Conservation (phyloP, 805 yeast species). For the Kodamaea hsintzibuensis region DNA sequence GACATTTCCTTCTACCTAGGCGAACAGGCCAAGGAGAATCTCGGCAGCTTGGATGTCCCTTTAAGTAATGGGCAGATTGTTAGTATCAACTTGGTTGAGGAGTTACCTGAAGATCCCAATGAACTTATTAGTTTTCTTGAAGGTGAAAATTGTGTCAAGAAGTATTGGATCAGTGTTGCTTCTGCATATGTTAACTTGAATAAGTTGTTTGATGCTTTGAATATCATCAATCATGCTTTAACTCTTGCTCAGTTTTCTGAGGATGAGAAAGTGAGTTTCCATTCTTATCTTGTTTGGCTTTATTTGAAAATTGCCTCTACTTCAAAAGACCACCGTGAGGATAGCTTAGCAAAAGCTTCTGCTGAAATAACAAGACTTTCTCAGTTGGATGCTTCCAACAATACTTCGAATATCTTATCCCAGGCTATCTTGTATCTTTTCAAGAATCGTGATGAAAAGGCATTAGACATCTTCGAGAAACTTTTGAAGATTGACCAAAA, state of each 20-base stretch:
- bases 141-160: constrained; percentile 72
- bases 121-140: constrained; percentile 78
- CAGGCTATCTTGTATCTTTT: constrained; percentile 65
- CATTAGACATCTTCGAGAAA: constrained; percentile 66
- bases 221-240: constrained; percentile 63
- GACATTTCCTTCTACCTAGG: constrained; percentile 37
- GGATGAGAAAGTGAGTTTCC: constrained; percentile 52
- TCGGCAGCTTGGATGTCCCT: constrained; percentile 62
- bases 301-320: constrained; percentile 45
- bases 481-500: constrained; percentile 54
- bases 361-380: constrained; percentile 22
- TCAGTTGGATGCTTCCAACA: constrained; percentile 12
- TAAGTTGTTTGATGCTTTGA: constrained; percentile 59
- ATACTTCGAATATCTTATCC: constrained; percentile 54
- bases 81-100: constrained; percentile 75
- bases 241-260: constrained; percentile 35
- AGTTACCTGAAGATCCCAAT: constrained; percentile 85
- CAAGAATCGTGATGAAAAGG: constrained; percentile 66
- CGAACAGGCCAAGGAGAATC: constrained; percentile 31
- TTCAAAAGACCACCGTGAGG: constrained; percentile 13
- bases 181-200: constrained; percentile 72
- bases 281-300: constrained; percentile 74
- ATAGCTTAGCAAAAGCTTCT: constrained; percentile 25
- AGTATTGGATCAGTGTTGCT: constrained; percentile 85
- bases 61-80: constrained; percentile 78